Percentiles rank a stretch among this genome's conserved stretches.
These are phyloP conservation scores for Alternaria tenuissima DNA, from an alignment of 2,329 filamentous ascomycete species.

Conservation along the genomic window DNA sequence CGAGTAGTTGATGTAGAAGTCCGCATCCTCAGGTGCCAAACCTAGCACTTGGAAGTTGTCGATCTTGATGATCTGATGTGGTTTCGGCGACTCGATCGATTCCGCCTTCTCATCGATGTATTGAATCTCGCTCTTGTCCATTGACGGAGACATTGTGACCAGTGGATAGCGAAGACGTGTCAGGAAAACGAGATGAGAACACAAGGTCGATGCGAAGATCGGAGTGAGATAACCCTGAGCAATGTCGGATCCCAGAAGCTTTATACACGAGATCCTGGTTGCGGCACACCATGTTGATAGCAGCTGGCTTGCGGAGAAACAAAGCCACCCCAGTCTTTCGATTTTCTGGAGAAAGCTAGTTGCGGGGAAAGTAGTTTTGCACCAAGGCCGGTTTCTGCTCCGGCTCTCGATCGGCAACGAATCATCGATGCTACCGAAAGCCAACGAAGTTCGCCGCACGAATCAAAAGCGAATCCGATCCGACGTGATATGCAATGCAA, in stretches of 20 bases:
- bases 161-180: neutral
- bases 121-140: constrained; percentile 35
- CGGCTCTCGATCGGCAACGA: neutral
- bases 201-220: neutral
- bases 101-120: constrained; percentile 32
- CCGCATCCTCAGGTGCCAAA: constrained; percentile 31
- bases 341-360: constrained; percentile 13
- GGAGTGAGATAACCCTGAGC: neutral
- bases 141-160: constrained; percentile 19
- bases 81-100: constrained; percentile 26
- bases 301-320: constrained; percentile 3
- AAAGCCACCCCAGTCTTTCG: constrained; percentile 1
- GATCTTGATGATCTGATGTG: constrained; percentile 35
- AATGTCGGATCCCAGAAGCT: neutral
- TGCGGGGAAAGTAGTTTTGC: constrained; percentile 7
- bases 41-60: constrained; percentile 38
- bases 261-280: constrained; percentile 1
- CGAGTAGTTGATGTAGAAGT: constrained; percentile 33
- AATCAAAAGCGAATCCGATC: constrained; percentile 6
- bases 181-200: neutral
- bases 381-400: neutral
- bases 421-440: neutral
- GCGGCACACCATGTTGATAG: neutral
- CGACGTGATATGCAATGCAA: constrained; percentile 7
- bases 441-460: neutral